Evolutionary conservation across 805 yeast species (phyloP).

Genomic region (Schwanniomyces occidentalis): DNA sequence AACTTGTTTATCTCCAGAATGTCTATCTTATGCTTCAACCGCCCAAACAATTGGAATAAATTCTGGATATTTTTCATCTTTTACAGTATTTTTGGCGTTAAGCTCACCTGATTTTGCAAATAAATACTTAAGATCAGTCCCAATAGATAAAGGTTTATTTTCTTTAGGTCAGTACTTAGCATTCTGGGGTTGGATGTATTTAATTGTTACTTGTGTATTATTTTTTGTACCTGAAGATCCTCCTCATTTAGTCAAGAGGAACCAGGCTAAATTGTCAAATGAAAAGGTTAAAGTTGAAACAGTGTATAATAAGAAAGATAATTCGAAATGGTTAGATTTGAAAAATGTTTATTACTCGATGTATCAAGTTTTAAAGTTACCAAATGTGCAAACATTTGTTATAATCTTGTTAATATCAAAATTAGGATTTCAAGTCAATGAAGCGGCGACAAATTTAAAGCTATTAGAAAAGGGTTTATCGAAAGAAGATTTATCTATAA

Average conservation of each 20-base stretch:
- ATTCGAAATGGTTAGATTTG: conserved; percentile 31
- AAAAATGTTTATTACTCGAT: conserved; percentile 61
- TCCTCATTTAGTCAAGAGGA: conserved; percentile 38
- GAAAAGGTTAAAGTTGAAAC: conserved; percentile 29
- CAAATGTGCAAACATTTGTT: conserved; percentile 73
- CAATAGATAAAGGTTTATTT: conserved; percentile 64
- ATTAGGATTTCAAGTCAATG: conserved; percentile 93
- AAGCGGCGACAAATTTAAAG: conserved; percentile 91
- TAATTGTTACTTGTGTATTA: conserved; percentile 64
- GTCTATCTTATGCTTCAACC: conserved; percentile 89
- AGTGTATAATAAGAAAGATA: conserved; percentile 20
- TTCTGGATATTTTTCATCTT: conserved; percentile 87
- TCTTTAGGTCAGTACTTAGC: conserved; percentile 72
- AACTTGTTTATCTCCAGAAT: conserved; percentile 74
- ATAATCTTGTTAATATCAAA: conserved; percentile 77
- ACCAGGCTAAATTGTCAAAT: conserved; percentile 27
- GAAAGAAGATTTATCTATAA: conserved; percentile 89
- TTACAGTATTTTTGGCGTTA: conserved; percentile 87
- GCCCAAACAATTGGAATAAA: conserved; percentile 97
- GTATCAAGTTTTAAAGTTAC: conserved; percentile 65
- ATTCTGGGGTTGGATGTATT: conserved; percentile 74
- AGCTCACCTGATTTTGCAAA: conserved; percentile 93
- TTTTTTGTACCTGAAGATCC: conserved; percentile 74
- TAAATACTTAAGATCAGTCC: conserved; percentile 66
- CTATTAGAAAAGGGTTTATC: conserved; percentile 87